Evolutionary conservation across 768 basidiomycete genomes (phyloP), one percentile per base, ranked within the genome.

Genomic region (Serendipita sp.): DNA sequence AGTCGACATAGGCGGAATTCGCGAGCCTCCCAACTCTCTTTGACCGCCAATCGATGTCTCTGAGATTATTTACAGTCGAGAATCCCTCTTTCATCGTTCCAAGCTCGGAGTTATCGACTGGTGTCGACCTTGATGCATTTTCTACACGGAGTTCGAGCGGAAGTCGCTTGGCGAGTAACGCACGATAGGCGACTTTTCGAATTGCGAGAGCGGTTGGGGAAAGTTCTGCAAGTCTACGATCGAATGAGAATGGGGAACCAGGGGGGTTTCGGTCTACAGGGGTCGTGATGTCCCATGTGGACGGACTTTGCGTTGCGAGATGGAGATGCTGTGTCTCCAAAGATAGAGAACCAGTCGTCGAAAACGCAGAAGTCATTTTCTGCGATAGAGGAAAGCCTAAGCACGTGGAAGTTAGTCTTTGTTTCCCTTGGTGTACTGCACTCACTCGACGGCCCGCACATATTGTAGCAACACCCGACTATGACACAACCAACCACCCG

Each of bases 401-500:
- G 38, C 13, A 41, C 1, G 13, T 13, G 5, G 38, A 13, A 13
- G 38, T 41, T 41, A 41, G 38, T 2, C 38, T 52, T 32, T 32
- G 48, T 23, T 18, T 18, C 32, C 48, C 32, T 18, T 52, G 7
- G 5, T 7, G 8, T 7, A 16, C 48, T 23, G 18, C n/a, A n/a
- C 56, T 32, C 35, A 60, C 56, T 60, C n/a, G 56, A 32, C 16
- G 56, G 10, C 10, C 16, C 35, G 8, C 18, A 28, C 56, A 60
- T 60, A 70, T 89, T 89, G 72, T 89, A 90, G 72, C 88, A 90
- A 67, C 88, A 90, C 2, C 88, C 87, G 15, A 89, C 86, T 5
- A 83, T 78, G 47, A 86, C 78, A 76, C 75, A 3, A 83, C 77
- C 47, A 68, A 72, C 86, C 86, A 88, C 44, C 64, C 13, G 35